Base-by-base conservation (phyloP, 2,329 filamentous ascomycete genomes). In the Fusarium begoniae region DNA sequence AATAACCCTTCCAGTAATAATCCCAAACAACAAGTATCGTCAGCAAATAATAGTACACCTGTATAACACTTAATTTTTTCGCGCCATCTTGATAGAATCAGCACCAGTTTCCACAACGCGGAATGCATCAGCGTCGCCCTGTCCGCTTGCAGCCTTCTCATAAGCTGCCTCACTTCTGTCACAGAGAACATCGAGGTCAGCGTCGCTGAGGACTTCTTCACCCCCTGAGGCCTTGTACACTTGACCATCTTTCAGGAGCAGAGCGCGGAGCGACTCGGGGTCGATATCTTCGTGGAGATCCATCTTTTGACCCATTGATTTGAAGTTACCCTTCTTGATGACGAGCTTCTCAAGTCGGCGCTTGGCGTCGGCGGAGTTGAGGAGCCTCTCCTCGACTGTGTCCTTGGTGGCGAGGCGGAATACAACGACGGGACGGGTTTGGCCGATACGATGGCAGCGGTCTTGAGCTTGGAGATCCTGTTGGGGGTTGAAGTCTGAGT, bases 391-490 rank as follows among this genome's bases (percentile, higher is more conserved):
- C 80, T 99, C 96, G 0, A 99, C 94, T 0, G 96, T 98, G 14
- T 93, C 94, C 78, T 95, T 95, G 0, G 96, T 99, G 0, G 96
- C 96, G 40, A 99, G 91, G 3, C 96, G 92, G 82, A 97, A 99
- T 2, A 99, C 93, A 26, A 99, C 90, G 2, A 99, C 96, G 0
- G 96, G 96, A 6, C 92, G 89, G 2, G 92, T 98, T 81, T 99
- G 96, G 0, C 96, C 96, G 72, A 99, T 98, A 18, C 96, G 91
- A 80, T 99, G 96, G 2, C 94, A 95, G 10, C 96, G 94, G 79
- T 99, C 96, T 82, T 98, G 96, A 0, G 96, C 96, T 80, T 99
- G 96, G 0, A 99, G 87, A 81, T 99, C 96, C 80, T 98, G 96
- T 81, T 99, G 96, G 0, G 96, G 96, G 77, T 99, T 99, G 91